Base-by-base conservation (phyloP, 805 yeast species). In the Candida michaelii region DNA sequence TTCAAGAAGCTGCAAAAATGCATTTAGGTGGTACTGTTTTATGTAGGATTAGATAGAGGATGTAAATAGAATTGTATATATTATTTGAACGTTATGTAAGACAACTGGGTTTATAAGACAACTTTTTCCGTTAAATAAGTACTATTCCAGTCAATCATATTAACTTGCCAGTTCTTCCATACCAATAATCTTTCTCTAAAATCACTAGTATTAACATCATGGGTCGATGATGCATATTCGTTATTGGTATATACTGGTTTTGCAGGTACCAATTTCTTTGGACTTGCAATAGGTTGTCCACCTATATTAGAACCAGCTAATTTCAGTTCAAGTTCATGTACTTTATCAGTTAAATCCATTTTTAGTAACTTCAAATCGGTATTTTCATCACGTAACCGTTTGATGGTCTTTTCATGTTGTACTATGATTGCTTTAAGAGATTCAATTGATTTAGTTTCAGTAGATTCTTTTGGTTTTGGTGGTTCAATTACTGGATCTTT, bases 121-220 rank as follows among this genome's bases (percentile, higher is more conserved):
- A 66, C 58, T 44, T 60, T 63, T 29, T 62, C 60, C n/a, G 59
- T 51, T 27, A 75, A 66, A 1, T 88, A 89, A 13, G 79, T 69
- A 39, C 82, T 76, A 56, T 84, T 74, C 97, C 97, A 90, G 11
- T 59, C 53, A 18, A 87, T 74, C 95, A 90, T 86, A 55, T 90
- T 96, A 2, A 89, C 76, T 55, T 84, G 88, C 89, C 90, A 90
- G 37, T 79, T 81, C 50, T 80, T 82, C 95, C 95, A 90, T 50
- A 79, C 80, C 56, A 73, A 69, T 50, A 90, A 63, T 34, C 76
- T 71, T 42, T 80, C 82, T 48, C 75, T 69, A 49, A 79, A 72
- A 52, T 79, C 81, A 10, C 74, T 74, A 5, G 79, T 76, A 41
- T 12, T 40, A 12, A 43, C 49, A 25, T 46, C 64, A 27, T 55